Percentiles rank a stretch among this genome's conserved stretches.
Conservation (phyloP, 306 rosid species). For the Prinsepia uniflora region DNA sequence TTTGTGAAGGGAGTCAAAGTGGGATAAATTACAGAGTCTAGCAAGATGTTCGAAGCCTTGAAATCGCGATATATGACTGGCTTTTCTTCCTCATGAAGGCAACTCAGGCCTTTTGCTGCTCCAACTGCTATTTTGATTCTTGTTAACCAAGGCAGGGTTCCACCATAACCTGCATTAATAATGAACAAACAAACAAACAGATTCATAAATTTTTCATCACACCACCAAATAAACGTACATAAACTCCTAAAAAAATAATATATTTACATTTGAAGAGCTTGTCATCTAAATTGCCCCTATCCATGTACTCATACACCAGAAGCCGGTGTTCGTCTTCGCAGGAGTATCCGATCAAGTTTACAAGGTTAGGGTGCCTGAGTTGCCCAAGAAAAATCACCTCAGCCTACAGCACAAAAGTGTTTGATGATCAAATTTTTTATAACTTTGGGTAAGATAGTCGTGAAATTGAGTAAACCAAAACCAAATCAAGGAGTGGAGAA, state of each 20-base stretch:
- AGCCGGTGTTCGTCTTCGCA: conserved; percentile 84
- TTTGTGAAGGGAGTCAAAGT: not conserved
- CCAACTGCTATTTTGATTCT: conserved; percentile 81
- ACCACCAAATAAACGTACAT: not conserved
- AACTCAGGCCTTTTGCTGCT: conserved; percentile 83
- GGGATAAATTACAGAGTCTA: conserved; percentile 45
- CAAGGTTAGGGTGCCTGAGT: conserved; percentile 76
- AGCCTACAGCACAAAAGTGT: conserved; percentile 38
- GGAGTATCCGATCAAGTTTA: conserved; percentile 85
- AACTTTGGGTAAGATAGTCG: not conserved
- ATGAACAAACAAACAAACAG: conserved; percentile 1
- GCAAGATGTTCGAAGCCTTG: conserved; percentile 78
- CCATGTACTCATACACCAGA: conserved; percentile 87
- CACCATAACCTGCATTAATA: conserved; percentile 61
- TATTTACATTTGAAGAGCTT: conserved; percentile 56
- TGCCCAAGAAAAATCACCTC: conserved; percentile 92
- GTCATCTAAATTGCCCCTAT: conserved; percentile 65
- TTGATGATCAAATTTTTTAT: not conserved
- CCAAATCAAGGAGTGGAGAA: too few species aligned
- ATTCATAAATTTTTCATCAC: not conserved
- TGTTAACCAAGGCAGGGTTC: conserved; percentile 83
- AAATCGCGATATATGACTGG: conserved; percentile 85
- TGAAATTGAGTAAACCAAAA: too few species aligned
- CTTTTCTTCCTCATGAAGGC: conserved; percentile 80
- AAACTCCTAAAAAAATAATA: not conserved